These are phyloP conservation scores for Aspergillus proliferans DNA, from an alignment of 2,329 filamentous ascomycete species.

Conservation along the genomic window DNA sequence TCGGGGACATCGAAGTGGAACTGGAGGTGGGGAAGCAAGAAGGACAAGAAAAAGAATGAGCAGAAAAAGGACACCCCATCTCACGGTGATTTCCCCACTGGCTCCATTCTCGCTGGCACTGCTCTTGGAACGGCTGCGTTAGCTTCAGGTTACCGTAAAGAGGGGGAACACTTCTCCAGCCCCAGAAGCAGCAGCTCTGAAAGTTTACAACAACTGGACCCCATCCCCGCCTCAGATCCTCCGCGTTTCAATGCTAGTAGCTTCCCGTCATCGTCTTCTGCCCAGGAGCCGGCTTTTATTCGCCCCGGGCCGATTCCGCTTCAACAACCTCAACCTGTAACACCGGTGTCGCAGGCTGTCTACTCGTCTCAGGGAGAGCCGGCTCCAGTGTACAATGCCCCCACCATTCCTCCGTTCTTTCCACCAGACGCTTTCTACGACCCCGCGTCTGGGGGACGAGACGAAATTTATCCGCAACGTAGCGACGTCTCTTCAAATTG, in stretches of 20 bases:
- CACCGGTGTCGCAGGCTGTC: slow-evolving; percentile 63
- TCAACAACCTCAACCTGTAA: slow-evolving; percentile 78
- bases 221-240: slow-evolving; percentile 61
- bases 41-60: slow-evolving; percentile 34
- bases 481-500: slow-evolving; percentile 3
- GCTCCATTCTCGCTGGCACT: slow-evolving; percentile 35
- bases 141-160: slow-evolving; percentile 26
- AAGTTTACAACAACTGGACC: slow-evolving; percentile 53
- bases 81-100: slow-evolving; percentile 19
- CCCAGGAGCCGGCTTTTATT: slow-evolving; percentile 23
- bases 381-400: slow-evolving; percentile 36
- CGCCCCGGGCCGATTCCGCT: slow-evolving; percentile 61
- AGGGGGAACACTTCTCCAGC: slow-evolving; percentile 13
- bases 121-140: slow-evolving; percentile 39
- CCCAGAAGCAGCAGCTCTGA: not conserved
- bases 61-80: slow-evolving; percentile 22
- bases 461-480: slow-evolving; percentile 3
- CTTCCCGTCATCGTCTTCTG: slow-evolving; percentile 18
- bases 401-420: slow-evolving; percentile 37
- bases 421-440: slow-evolving; percentile 15
- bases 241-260: slow-evolving; percentile 51
- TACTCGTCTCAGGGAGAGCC: slow-evolving; percentile 47
- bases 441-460: not conserved
- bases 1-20: slow-evolving; percentile 54
- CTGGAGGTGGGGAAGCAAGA: slow-evolving; percentile 54